phyloP scores from a whole-genome alignment of 768 basidiomycete genomes.

The Lactarius tabidus region DNA sequence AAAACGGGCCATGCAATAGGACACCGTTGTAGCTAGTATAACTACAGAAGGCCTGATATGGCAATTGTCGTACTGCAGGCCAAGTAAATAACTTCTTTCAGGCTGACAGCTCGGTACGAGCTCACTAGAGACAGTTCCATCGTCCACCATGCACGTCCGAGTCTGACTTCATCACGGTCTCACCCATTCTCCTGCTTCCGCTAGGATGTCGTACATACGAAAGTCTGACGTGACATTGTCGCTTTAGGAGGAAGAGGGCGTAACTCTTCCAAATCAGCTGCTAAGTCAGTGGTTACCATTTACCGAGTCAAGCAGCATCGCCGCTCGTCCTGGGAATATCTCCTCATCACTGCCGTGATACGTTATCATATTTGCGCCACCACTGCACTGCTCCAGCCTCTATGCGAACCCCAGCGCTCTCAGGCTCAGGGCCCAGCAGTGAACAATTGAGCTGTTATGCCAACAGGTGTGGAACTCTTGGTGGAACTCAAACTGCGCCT shows the following conservation, averaged over 20 bases:
- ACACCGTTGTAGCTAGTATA: neutral
- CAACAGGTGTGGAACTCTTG: neutral
- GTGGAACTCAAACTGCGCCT: too few species aligned
- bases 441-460: neutral
- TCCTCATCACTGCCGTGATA: neutral
- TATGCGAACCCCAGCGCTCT: too few species aligned
- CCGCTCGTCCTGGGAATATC: too few species aligned
- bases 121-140: neutral
- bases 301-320: too few species aligned
- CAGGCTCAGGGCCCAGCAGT: neutral
- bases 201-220: too few species aligned
- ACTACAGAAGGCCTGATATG: neutral
- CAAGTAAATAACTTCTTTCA: neutral
- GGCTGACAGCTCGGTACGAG: neutral
- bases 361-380: neutral
- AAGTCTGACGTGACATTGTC: too few species aligned
- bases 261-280: too few species aligned
- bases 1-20: neutral
- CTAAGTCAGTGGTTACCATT: too few species aligned
- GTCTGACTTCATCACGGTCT: too few species aligned
- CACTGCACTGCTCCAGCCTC: too few species aligned
- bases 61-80: neutral
- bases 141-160: neutral
- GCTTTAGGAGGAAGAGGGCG: neutral
- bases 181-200: too few species aligned